phyloP scores from a whole-genome alignment of 495 filamentous ascomycete genomes.

The Aspergillus saccharolyticus region DNA sequence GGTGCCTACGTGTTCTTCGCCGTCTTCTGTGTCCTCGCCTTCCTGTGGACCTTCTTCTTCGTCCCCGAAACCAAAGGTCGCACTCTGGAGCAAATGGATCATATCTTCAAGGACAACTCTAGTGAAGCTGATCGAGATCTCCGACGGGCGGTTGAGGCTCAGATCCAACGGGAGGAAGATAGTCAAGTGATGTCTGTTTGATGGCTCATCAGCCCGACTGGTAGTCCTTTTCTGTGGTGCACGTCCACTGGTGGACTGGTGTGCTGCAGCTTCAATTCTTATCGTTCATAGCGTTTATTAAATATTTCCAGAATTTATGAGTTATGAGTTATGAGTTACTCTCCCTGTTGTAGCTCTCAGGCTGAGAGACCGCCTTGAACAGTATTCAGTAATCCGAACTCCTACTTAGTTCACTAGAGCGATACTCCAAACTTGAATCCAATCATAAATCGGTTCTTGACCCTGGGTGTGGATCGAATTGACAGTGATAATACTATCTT shows the following conservation, averaged over 20 bases:
- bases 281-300: not conserved
- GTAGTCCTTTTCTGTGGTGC: not conserved
- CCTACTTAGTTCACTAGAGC: too few species aligned
- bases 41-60: constrained; percentile 50
- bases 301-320: not conserved
- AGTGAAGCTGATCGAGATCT: constrained; percentile 36
- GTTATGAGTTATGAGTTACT: not conserved
- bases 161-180: constrained; percentile 20
- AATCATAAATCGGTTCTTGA: too few species aligned
- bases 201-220: not conserved
- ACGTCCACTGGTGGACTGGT: not conserved
- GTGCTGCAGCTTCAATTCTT: not conserved
- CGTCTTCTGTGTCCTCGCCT: constrained; percentile 50
- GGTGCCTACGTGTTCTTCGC: constrained; percentile 55
- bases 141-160: constrained; percentile 34
- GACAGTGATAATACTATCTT: too few species aligned
- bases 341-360: not conserved
- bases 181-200: not conserved
- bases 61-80: constrained; percentile 56
- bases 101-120: constrained; percentile 45
- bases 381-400: too few species aligned
- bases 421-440: too few species aligned
- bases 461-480: too few species aligned
- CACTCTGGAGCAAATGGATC: constrained; percentile 55
- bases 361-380: too few species aligned